phyloP scores from a whole-genome alignment of 2,329 filamentous ascomycete species.

The Periconia sp. region DNA sequence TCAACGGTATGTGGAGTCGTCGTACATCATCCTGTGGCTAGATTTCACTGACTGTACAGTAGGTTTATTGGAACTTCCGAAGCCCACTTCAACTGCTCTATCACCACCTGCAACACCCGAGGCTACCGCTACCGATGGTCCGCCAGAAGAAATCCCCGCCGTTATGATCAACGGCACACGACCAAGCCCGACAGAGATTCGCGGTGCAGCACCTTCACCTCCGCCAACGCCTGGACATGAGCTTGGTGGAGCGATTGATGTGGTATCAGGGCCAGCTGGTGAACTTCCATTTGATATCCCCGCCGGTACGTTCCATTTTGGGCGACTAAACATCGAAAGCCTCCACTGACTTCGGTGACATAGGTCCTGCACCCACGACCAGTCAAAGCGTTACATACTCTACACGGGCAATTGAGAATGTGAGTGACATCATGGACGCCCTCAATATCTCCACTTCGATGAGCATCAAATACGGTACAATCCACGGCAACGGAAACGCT shows the following conservation, averaged over 20 bases:
- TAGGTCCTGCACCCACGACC: constrained; percentile 26
- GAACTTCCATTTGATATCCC: constrained; percentile 23
- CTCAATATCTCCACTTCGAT: constrained; percentile 48
- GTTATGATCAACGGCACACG: neutral
- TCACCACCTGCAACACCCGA: constrained; percentile 24
- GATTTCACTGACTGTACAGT: no score
- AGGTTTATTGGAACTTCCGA: constrained; percentile 5
- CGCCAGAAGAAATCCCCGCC: constrained; percentile 15
- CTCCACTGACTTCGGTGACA: no score
- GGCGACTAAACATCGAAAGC: no score
- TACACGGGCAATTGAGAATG: constrained; percentile 39
- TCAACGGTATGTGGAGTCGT: constrained; percentile 2
- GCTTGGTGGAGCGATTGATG: constrained; percentile 16
- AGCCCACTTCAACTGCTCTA: constrained; percentile 2
- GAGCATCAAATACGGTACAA: constrained; percentile 47
- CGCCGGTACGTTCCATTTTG: no score
- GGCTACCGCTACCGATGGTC: neutral
- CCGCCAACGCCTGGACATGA: neutral
- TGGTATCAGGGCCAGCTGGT: constrained; percentile 10
- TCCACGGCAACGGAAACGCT: constrained; percentile 40
- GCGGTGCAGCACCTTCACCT: neutral
- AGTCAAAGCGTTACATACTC: constrained; percentile 40
- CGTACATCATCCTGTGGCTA: no score
- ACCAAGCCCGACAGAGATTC: neutral
- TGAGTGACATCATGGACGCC: constrained; percentile 47